phyloP scores from a whole-genome alignment of 768 basidiomycete species.

The Sporobolomyces roseus region DNA sequence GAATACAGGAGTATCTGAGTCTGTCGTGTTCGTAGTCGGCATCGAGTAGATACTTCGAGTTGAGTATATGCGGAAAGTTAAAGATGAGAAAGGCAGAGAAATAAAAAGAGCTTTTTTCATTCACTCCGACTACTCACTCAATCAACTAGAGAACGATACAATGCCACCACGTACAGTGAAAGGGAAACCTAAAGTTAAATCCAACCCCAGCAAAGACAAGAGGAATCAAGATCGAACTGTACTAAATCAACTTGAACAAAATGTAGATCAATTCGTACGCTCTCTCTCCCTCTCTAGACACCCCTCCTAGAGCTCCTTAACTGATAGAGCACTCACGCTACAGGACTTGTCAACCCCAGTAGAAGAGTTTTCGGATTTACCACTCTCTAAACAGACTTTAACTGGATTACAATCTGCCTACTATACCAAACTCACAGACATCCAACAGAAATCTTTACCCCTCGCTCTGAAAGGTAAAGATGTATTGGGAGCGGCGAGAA shows the following conservation, averaged over 20 bases:
- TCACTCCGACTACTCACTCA: too few relatives aligned
- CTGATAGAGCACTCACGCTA: slow-evolving; percentile 49
- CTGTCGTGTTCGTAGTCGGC: too few relatives aligned
- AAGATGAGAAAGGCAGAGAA: not conserved
- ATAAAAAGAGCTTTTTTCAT: not conserved
- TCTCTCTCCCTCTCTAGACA: slow-evolving; percentile 20
- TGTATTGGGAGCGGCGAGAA: slow-evolving; percentile 65
- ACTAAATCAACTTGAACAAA: slow-evolving; percentile 47
- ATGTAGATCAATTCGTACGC: slow-evolving; percentile 49
- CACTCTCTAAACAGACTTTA: slow-evolving; percentile 71
- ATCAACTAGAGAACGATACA: too few relatives aligned
- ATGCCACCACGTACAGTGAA: too few relatives aligned
- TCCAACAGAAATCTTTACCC: slow-evolving; percentile 62
- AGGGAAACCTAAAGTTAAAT: not conserved
- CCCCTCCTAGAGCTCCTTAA: not conserved
- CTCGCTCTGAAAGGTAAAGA: slow-evolving; percentile 62
- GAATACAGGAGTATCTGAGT: slow-evolving; percentile 13
- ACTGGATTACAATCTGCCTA: slow-evolving; percentile 55
- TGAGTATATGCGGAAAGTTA: slow-evolving; percentile 3
- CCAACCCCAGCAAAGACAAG: not conserved
- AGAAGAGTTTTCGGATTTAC: slow-evolving; percentile 66
- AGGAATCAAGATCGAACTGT: slow-evolving; percentile 42
- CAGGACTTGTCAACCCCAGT: slow-evolving; percentile 54
- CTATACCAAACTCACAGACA: slow-evolving; percentile 46
- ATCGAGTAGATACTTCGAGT: too few relatives aligned